Base-by-base conservation (phyloP, 2,329 filamentous ascomycete genomes). In the Metarhizium anisopliae region DNA sequence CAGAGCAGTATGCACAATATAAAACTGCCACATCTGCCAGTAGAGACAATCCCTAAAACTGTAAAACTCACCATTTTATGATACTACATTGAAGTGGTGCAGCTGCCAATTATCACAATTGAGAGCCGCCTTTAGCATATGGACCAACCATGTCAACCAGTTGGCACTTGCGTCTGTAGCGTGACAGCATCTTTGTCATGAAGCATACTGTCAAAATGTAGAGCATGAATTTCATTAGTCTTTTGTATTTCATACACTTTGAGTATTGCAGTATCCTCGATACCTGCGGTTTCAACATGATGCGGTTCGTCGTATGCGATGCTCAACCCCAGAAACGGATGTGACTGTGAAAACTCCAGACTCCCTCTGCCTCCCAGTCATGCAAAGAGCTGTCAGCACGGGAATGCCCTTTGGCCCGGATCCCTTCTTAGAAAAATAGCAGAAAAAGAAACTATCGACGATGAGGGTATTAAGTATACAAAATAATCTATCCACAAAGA, bases 281-380 rank as follows among this genome's bases (percentile, higher is more conserved):
- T 10, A 30, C 45, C 25, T 16, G 32, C 25, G 13, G 11, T 49
- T 49, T 13, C 45, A 20, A 29, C 38, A 11, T 29, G n/a, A 20
- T 45, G n/a, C 42, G 10, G 18, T 45, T 14, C 14, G 25, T 11
- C 18, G 25, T 42, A 50, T 51, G 40, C 40, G 16, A 32, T 43
- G 54, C 14, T n/a, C 32, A 43, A 32, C 32, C 30, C 20, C 35
- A 16, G 16, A 52, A 47, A 30, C n/a, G 13, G 29, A 51, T 14
- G 32, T 54, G 25, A 30, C 20, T 4, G 8, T 6, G 36, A 16
- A 36, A 25, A 14, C 18, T 49, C 40, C 49, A 49, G 32, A 55
- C 52, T 49, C 55, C 47, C 51, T 20, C 47, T 51, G 29, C 10
- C 38, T 51, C n/a, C 30, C 43, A 53, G 51, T 14, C 49, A 40